Base-by-base conservation (phyloP, 805 yeast genomes). In the Ogataea ganodermae region DNA sequence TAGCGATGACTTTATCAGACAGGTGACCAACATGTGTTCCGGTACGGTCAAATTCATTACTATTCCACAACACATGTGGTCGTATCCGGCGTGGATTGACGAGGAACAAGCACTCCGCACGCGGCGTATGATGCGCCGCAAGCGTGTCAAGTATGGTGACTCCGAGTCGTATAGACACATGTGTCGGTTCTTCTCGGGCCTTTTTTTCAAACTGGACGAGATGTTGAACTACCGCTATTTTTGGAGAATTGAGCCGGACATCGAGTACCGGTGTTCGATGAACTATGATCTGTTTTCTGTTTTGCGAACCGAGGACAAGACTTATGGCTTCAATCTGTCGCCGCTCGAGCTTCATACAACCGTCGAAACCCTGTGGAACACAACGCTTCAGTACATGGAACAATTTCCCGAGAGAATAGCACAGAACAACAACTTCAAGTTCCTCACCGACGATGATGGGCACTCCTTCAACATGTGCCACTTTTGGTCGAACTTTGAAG, bases 161-260 rank as follows among this genome's bases (percentile, higher is more conserved):
- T 65, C 71, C n/a, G 68, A 68, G 51, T 71, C 78, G 12, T 81
- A 81, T 57, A 59, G 84, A 43, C 79, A 78, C 60, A 81, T 81
- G 86, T 86, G 95, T 64, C 81, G 89, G 38, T 86, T 81, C 68
- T 84, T 85, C 65, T 75, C 84, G 7, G 94, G 94, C 1, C 70
- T 68, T 49, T 81, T 79, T 57, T 80, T 73, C 62, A 70, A 71
- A 39, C 71, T 80, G 50, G 70, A 72, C 24, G 68, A 70, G 35
- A 55, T 81, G 45, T 45, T 65, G 20, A 57, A 72, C 24, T 80
- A 76, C 59, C 80, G 74, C 38, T 81, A 81, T 70, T 77, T 78
- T 48, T 80, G 82, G 73, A 62, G 86, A 55, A 82, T 81, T 6
- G 86, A 81, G 54, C 85, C 85, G 1, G 78, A 78, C 41, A 78